Evolutionary conservation across 139 green algal species (phyloP).

Genomic region (Axilococcus clingmanii): DNA sequence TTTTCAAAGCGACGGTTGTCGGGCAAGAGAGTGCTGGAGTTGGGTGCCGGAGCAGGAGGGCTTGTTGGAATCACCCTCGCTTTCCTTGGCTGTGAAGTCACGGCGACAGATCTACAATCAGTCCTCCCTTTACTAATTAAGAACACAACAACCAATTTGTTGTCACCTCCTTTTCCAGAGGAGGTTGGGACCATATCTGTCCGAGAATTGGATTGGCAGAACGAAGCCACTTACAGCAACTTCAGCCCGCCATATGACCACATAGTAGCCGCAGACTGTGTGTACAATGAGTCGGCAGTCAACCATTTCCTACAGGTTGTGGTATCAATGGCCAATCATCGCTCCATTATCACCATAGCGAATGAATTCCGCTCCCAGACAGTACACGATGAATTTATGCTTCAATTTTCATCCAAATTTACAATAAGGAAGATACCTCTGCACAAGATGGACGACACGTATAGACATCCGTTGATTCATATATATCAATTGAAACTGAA

Average conservation of each 20-base stretch:
- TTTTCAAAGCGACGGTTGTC: conserved; percentile 46
- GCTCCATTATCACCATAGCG: conserved; percentile 40
- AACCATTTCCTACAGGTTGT: conserved; percentile 15
- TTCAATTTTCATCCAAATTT: conserved; percentile 43
- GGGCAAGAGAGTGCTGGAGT: conserved; percentile 66
- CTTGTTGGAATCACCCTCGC: conserved; percentile 48
- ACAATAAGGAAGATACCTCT: conserved; percentile 39
- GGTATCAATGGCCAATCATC: conserved; percentile 7
- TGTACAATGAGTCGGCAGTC: conserved; percentile 70
- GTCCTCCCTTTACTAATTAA: conserved; percentile 60
- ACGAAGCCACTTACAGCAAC: conserved; percentile 16
- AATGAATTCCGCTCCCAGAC: conserved; percentile 70
- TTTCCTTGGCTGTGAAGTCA: conserved; percentile 48
- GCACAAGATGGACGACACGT: conserved; percentile 46
- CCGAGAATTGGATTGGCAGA: conserved; percentile 63
- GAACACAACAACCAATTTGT: conserved; percentile 74
- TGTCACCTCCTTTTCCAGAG: conserved; percentile 18
- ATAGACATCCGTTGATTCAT: conserved; percentile 59
- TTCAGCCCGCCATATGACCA: conserved; percentile 56
- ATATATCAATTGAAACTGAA: conserved; percentile 55
- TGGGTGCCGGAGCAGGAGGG: conserved; percentile 73
- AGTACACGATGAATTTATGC: conserved; percentile 61
- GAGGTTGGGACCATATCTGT: conserved; percentile 46
- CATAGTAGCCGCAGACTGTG: conserved; percentile 65
- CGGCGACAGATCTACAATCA: conserved; percentile 55